These are phyloP conservation scores for Kalanchoe fedtschenkoi DNA, from an alignment of 164 flowering plant species.

Conservation along the genomic window DNA sequence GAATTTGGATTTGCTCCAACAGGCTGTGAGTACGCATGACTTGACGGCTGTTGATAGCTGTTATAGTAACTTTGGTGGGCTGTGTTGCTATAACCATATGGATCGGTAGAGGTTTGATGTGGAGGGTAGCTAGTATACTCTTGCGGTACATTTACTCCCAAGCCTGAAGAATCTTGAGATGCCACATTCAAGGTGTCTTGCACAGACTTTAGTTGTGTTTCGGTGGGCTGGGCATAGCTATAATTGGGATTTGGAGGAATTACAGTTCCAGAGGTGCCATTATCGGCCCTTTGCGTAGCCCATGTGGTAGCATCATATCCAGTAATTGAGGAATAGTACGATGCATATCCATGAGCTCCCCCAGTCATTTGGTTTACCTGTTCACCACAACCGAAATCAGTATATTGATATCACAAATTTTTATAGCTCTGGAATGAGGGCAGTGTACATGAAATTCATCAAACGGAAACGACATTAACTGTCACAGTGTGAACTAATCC, in stretches of 20 bases:
- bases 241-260: constrained; percentile 29
- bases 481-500: too few species aligned
- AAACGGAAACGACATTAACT: too few species aligned
- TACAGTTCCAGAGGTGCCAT: constrained; percentile 37
- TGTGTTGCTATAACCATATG: constrained; percentile 56
- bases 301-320: constrained; percentile 37
- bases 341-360: constrained; percentile 34
- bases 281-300: constrained; percentile 36
- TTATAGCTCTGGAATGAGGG: too few species aligned
- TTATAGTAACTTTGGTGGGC: constrained; percentile 61
- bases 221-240: constrained; percentile 39
- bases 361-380: constrained; percentile 34
- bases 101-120: constrained; percentile 47
- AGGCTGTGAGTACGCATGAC: constrained; percentile 60
- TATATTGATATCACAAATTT: not conserved
- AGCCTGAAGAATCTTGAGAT: constrained; percentile 36
- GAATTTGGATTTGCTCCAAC: constrained; percentile 80
- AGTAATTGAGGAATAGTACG: constrained; percentile 27
- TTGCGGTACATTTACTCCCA: constrained; percentile 43
- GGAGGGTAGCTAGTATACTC: constrained; percentile 46
- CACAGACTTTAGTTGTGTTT: constrained; percentile 25
- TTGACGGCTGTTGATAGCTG: constrained; percentile 68
- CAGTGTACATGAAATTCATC: too few species aligned
- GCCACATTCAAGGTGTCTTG: constrained; percentile 35
- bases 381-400: too few species aligned